Evolutionary conservation across 148 eudicot genomes (phyloP).

Genomic region (Amaranthus palmeri): DNA sequence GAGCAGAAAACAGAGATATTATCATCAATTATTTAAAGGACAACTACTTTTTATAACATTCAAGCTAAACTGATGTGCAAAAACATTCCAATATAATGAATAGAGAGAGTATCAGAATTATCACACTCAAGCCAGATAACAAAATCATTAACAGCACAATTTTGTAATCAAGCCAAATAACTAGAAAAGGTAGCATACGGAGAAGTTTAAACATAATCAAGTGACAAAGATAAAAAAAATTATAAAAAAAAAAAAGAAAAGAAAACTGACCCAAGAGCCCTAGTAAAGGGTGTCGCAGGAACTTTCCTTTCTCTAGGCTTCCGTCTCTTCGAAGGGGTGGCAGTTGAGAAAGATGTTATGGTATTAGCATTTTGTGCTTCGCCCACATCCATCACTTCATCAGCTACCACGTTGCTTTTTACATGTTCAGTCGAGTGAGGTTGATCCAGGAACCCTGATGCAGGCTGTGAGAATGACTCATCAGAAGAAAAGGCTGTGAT

Average conservation of each 20-base stretch:
- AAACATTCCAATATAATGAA: background rate
- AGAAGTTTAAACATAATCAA: background rate
- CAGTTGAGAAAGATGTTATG: background rate
- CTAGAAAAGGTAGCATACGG: background rate
- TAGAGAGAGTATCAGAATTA: background rate
- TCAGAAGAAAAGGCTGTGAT: background rate
- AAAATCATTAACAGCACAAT: background rate
- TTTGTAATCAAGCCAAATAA: background rate
- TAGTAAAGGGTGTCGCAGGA: slow-evolving; percentile 88
- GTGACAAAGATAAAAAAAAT: background rate
- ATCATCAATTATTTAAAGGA: background rate
- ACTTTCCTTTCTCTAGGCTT: slow-evolving; percentile 86
- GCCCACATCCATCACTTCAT: background rate
- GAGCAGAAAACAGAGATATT: background rate
- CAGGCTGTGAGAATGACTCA: background rate
- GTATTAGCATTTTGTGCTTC: slow-evolving; percentile 2
- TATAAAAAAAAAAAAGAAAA: background rate
- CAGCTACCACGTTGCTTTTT: background rate
- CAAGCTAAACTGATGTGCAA: background rate
- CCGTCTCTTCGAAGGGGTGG: slow-evolving; percentile 36
- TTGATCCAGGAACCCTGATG: slow-evolving; percentile 6
- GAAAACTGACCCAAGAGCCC: slow-evolving; percentile 75
- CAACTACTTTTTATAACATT: background rate
- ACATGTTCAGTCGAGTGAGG: slow-evolving; percentile 9
- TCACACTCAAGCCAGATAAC: background rate